Evolutionary conservation across 2,329 filamentous ascomycete genomes (phyloP), one percentile per base, ranked within the genome.

Genomic region (Ophiognomonia clavigignenti-juglandacearum): DNA sequence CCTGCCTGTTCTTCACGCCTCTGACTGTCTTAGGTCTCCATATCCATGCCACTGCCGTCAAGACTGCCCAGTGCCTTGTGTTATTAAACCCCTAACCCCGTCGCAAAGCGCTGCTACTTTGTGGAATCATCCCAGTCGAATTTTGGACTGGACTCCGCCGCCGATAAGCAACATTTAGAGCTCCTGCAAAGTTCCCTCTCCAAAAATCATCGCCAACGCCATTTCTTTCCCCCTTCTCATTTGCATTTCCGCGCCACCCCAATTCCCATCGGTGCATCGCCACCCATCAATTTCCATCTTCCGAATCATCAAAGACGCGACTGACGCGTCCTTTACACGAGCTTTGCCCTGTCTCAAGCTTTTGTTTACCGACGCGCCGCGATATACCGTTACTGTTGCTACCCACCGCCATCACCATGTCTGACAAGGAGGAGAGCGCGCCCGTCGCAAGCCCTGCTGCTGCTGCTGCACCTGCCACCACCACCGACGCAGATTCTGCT

Each of bases 371-470:
- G 38, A 52, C 53, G 53, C 55, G 50, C 48, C 52, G 52, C 53
- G 54, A 56, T 52, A 58, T 54, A 57, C 58, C n/a, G n/a, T n/a
- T n/a, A n/a, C n/a, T n/a, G 54, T 54, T 52, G 54, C 54, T 53
- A 54, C 54, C 18, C 11, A 10, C 36, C 36, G 47, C 48, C 51
- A 57, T 57, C 47, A 50, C 24, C 29, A 54, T 54, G 60, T 57
- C 60, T 50, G 56, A 57, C 54, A 58, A 61, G 51, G 54, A 35
- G 39, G 46, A 46, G 26, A 53, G 53, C 36, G 39, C 47, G 31
- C 37, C 42, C 24, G 45, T 54, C 29, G 49, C 47, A 41, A 53
- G 53, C 41, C 44, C 55, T 43, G 47, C 48, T 34, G 42, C 45
- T 20, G 36, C 48, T 34, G 27, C 37, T 34, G 22, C 47, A 20